Base-by-base conservation (phyloP, 176 grass and related monocot species). In the Oryza glaberrima region DNA sequence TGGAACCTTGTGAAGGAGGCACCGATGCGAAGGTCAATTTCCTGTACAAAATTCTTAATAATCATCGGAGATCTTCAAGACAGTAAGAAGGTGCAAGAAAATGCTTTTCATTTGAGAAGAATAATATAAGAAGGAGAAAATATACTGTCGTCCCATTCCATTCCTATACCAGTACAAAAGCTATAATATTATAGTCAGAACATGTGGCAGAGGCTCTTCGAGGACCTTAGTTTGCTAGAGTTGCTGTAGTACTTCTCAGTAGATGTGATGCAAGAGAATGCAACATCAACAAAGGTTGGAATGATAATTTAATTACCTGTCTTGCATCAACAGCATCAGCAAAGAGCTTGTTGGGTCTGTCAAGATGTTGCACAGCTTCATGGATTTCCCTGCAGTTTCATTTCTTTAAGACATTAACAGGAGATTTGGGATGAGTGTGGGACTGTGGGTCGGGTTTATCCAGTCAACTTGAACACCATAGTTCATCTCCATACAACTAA, bases 1-100 rank as follows among this genome's bases (percentile, higher is more conserved):
- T 98, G 96, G 83, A 95, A 98, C 88, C 96, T 98, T 74, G 93
- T 98, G 87, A 98, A 98, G 67, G 96, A 95, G 47, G 96, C 96
- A 85, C 96, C 93, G 75, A 95, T 98, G 40, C 93, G 89, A 66
- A 98, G 90, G 77, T 95, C 96, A 45, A 98, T 95, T 92, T 98
- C 96, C 96, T 98, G 83, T 60, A 88, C 64, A 81, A 72, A 45
- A 72, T 44, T 72, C 11, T 70, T 80, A 83, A 58, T 65, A 81
- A 81, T 49, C 65, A 60, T 65, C 14, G 81, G 67, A 52, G 67
- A 11, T 85, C 79, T 46, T 84, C 17, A 70, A 86, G 25, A 47
- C 30, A 66, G 34, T 14, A 61, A 90, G 14, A 88, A 47, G 51
- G 8, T 34, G 4, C n/a, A 73, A 85, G 32, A 1, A 73, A 91